Evolutionary conservation across 2,329 filamentous ascomycete species (phyloP).

Genomic region (Monilinia polystroma): DNA sequence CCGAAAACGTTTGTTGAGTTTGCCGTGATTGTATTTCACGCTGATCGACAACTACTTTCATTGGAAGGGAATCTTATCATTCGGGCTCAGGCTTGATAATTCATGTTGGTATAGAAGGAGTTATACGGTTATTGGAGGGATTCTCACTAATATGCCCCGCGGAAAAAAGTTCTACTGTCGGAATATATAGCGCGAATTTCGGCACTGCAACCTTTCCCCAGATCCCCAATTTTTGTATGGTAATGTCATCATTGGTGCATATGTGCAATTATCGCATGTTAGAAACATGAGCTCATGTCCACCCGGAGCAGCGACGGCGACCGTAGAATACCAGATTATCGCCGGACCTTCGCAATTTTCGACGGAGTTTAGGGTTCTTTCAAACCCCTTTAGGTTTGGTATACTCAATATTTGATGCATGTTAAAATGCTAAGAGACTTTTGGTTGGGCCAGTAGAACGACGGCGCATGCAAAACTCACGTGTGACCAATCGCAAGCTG

Average conservation of each 20-base stretch:
- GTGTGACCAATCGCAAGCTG: background rate
- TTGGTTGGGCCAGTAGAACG: background rate
- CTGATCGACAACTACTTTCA: background rate
- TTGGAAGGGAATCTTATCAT: background rate
- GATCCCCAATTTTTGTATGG: background rate
- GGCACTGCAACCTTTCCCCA: background rate
- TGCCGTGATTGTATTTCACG: background rate
- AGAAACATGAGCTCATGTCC: background rate
- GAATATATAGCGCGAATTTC: background rate
- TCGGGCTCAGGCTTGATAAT: background rate
- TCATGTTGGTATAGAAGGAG: background rate
- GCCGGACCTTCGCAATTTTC: background rate
- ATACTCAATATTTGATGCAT: background rate
- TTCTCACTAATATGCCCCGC: background rate
- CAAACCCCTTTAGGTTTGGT: background rate
- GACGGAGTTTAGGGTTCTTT: background rate
- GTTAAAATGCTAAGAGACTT: background rate
- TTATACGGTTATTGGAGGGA: background rate
- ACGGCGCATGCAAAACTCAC: background rate
- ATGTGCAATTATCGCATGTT: background rate
- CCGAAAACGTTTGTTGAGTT: background rate
- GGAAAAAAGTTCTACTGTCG: background rate
- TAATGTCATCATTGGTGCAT: background rate
- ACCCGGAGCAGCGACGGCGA: background rate
- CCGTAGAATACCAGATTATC: slow-evolving; percentile 3